These are phyloP conservation scores for Lepidopterella palustris DNA, from an alignment of 495 filamentous ascomycete species.

Conservation along the genomic window DNA sequence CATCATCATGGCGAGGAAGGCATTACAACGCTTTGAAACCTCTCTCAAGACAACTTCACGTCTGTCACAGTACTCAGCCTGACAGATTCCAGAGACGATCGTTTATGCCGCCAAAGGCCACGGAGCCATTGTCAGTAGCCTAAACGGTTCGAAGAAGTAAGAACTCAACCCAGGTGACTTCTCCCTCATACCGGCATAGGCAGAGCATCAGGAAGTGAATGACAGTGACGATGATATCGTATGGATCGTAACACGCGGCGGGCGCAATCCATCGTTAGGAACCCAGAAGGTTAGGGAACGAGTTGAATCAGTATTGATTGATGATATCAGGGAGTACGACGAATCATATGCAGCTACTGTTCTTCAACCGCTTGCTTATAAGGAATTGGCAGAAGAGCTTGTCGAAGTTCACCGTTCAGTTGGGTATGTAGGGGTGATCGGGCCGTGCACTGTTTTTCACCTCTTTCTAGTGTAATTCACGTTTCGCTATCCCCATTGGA, in stretches of 20 bases:
- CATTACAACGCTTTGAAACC: conserved; percentile 6
- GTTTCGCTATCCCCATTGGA: no score
- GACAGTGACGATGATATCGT: conserved; percentile 51
- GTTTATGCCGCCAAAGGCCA: conserved; percentile 47
- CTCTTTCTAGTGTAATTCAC: no score
- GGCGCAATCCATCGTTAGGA: conserved; percentile 49
- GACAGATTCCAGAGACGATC: conserved; percentile 40
- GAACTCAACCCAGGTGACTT: conserved; percentile 55
- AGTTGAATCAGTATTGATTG: conserved; percentile 6
- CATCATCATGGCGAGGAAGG: conserved; percentile 50
- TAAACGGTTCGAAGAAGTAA: conserved; percentile 42
- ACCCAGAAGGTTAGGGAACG: conserved; percentile 52
- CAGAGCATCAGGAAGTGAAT: conserved; percentile 63
- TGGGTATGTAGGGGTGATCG: no score
- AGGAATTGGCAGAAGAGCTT: no score
- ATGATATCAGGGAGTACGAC: no score
- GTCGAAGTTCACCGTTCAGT: no score
- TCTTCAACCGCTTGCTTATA: no score
- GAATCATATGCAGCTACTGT: no score
- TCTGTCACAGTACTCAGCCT: neutral
- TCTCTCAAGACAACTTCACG: neutral
- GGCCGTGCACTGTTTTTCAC: no score
- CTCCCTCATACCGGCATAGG: conserved; percentile 56
- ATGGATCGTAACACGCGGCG: conserved; percentile 56
- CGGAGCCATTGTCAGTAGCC: conserved; percentile 44